Percentiles rank a stretch among this genome's conserved stretches.
phyloP scores from a whole-genome alignment of 1,139 yeast genomes.

The Hyphopichia burtonii region DNA sequence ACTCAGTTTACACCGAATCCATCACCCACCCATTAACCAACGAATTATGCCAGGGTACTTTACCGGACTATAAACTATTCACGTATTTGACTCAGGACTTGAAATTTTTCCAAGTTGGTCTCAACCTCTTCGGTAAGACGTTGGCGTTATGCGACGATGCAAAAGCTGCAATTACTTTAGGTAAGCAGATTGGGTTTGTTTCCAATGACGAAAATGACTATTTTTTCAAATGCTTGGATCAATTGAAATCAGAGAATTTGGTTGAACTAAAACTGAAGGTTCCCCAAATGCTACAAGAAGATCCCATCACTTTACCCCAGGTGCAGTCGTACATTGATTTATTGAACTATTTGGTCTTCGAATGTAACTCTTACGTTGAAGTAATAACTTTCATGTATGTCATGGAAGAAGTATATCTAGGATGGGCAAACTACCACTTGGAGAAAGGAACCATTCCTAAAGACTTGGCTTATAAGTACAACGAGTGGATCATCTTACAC shows the following conservation, averaged over 20 bases:
- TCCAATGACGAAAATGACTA: constrained; percentile 50
- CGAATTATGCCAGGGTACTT: constrained; percentile 46
- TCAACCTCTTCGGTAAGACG: constrained; percentile 44
- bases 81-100: constrained; percentile 51
- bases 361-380: constrained; percentile 37
- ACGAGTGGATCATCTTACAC: constrained; percentile 53
- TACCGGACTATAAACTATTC: constrained; percentile 39
- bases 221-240: constrained; percentile 33
- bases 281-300: constrained; percentile 16
- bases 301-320: constrained; percentile 20
- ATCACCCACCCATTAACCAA: constrained; percentile 44
- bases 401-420: constrained; percentile 52
- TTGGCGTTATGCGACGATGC: constrained; percentile 43
- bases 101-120: constrained; percentile 43
- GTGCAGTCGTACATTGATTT: constrained; percentile 40
- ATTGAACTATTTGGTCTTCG: constrained; percentile 26
- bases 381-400: constrained; percentile 45
- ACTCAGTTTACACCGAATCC: constrained; percentile 20
- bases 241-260: constrained; percentile 18
- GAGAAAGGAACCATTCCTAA: constrained; percentile 17
- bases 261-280: constrained; percentile 17
- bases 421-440: constrained; percentile 46
- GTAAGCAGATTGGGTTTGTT: constrained; percentile 53
- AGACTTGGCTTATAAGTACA: constrained; percentile 41
- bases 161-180: constrained; percentile 34